phyloP scores from a whole-genome alignment of 2,329 filamentous ascomycete genomes.

The Leptodontidium sp. region DNA sequence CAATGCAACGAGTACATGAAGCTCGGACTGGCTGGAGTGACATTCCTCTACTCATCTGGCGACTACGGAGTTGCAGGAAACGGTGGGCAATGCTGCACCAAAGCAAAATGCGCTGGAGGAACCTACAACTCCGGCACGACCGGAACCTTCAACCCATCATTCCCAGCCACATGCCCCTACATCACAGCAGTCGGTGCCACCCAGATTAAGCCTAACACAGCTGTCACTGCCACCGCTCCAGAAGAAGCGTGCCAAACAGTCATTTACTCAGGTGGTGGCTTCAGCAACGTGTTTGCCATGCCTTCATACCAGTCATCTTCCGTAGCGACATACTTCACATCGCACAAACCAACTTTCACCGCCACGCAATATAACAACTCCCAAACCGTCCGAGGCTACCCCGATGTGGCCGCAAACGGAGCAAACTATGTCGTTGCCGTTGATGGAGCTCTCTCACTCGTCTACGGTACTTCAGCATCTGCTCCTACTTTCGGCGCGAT shows the following conservation, averaged over 20 bases:
- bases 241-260: slow-evolving; percentile 53
- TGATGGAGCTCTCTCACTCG: slow-evolving; percentile 51
- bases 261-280: slow-evolving; percentile 79
- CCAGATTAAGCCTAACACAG: too few species aligned
- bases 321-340: slow-evolving; percentile 37
- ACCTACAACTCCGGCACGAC: slow-evolving; percentile 26
- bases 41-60: slow-evolving; percentile 29
- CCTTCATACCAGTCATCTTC: slow-evolving; percentile 55
- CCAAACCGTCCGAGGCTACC: slow-evolving; percentile 46
- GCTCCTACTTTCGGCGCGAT: slow-evolving; percentile 51
- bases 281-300: slow-evolving; percentile 61
- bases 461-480: slow-evolving; percentile 59
- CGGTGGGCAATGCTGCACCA: slow-evolving; percentile 24
- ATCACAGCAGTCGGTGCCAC: slow-evolving; percentile 51
- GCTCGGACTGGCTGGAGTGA: slow-evolving; percentile 26
- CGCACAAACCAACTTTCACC: slow-evolving; percentile 41
- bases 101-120: too few species aligned
- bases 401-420: slow-evolving; percentile 49
- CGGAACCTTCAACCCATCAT: slow-evolving; percentile 55
- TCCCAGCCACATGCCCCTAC: slow-evolving; percentile 72
- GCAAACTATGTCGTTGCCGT: slow-evolving; percentile 54
- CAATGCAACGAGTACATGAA: slow-evolving; percentile 34
- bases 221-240: too few species aligned
- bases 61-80: slow-evolving; percentile 46
- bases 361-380: slow-evolving; percentile 56